Conservation (phyloP, 2,329 filamentous ascomycete genomes). For the Aspergillus luchuensis region DNA sequence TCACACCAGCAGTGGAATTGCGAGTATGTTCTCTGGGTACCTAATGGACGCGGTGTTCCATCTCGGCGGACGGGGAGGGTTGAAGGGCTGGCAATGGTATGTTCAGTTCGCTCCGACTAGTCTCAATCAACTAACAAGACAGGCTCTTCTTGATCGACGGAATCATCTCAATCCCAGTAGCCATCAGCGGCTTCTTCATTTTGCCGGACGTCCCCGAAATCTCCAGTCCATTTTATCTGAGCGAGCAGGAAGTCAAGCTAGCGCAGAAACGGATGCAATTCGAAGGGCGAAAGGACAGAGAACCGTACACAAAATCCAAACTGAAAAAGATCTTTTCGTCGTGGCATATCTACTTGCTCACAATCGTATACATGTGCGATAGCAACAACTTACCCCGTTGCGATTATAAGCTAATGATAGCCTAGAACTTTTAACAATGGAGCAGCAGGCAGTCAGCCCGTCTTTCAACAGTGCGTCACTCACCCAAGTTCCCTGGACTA, state of each 20-base stretch:
- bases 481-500: too few species aligned
- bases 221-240: slow-evolving; percentile 53
- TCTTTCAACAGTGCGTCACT: slow-evolving; percentile 53
- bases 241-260: slow-evolving; percentile 47
- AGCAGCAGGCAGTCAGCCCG: slow-evolving; percentile 53
- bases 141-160: slow-evolving; percentile 58
- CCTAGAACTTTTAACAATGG: slow-evolving; percentile 63
- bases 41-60: slow-evolving; percentile 57
- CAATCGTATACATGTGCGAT: slow-evolving; percentile 57
- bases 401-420: neutral
- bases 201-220: slow-evolving; percentile 56
- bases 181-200: slow-evolving; percentile 52
- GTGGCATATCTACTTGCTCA: slow-evolving; percentile 66
- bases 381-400: neutral
- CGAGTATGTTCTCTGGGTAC: slow-evolving; percentile 52
- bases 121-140: neutral
- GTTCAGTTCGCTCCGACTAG: neutral
- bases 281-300: slow-evolving; percentile 49
- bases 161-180: slow-evolving; percentile 56
- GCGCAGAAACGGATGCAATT: slow-evolving; percentile 54
- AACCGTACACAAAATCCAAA: slow-evolving; percentile 54
- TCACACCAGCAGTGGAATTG: slow-evolving; percentile 51
- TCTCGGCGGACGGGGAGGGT: slow-evolving; percentile 51
- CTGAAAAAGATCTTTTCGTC: slow-evolving; percentile 62
- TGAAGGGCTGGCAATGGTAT: slow-evolving; percentile 56